Evolutionary conservation across 768 basidiomycete genomes (phyloP), one percentile per base, ranked within the genome.

Genomic region (Agrocybe pediades): DNA sequence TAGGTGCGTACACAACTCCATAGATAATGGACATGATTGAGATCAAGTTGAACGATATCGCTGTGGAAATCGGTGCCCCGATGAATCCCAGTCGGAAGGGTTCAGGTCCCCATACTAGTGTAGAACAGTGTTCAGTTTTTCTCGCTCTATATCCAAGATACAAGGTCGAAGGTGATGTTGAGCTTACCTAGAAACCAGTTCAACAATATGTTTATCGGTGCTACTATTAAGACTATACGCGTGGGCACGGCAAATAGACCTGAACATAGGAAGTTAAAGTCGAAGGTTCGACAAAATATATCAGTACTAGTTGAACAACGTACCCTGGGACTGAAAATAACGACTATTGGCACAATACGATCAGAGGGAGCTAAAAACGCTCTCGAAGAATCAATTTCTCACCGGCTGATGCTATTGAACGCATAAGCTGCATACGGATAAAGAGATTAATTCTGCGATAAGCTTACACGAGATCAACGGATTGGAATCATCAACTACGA

Each of bases 11-110:
- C 61, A 78, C 77, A 19, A 85, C 65, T 6, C 83, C 89, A 54
- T 90, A 91, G 23, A 77, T 49, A 43, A 90, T 73, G 1, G 84
- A 90, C 50, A 80, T 65, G 40, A 82, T 48, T 0, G 85, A 75
- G 41, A 94, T 86, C n/a, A 96, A 76, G 67, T 95, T 96, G 72
- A 94, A 91, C 13, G 89, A 90, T 49, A 95, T 78, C 0, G 90
- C 85, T 2, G 93, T 94, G 1, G 95, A 90, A 16, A 98, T 77
- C 0, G 96, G 96, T 2, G 95, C 96, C 9, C 96, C 96, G 46
- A 90, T 84, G 70, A 92, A 98, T 1, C 95, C 95, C 2, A 98
- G 74, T 11, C 88, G 78, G 51, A 97, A 72, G 2, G 83, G 74
- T 25, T 81, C 73, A 0, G 93, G 93, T 0, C 93, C 93, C 92